Percentiles rank a stretch among this genome's conserved stretches.
These are phyloP conservation scores for Lentithecium fluviatile DNA, from an alignment of 495 filamentous ascomycete genomes.

Conservation along the genomic window DNA sequence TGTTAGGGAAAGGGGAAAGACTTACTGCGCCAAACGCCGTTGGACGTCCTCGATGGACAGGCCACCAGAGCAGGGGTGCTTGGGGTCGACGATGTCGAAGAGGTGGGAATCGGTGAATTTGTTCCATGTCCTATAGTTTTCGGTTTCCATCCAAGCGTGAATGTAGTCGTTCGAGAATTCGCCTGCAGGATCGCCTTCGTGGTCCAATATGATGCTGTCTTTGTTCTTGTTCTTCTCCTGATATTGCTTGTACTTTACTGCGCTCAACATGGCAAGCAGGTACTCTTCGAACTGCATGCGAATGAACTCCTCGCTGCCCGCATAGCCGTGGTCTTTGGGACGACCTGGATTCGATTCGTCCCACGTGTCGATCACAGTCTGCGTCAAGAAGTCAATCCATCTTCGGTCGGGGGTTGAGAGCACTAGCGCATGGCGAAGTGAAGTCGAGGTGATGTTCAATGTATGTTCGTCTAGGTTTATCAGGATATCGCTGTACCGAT, in stretches of 20 bases:
- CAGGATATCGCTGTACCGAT: constrained; percentile 95
- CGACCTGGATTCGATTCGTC: constrained; percentile 82
- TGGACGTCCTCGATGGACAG: constrained; percentile 94
- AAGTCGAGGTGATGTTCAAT: constrained; percentile 77
- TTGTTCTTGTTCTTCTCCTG: constrained; percentile 61
- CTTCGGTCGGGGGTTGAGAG: constrained; percentile 85
- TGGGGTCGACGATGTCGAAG: constrained; percentile 90
- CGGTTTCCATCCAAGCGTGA: constrained; percentile 77
- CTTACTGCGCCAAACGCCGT: constrained; percentile 81
- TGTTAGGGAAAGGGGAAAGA: constrained; percentile 37
- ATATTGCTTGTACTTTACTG: constrained; percentile 85
- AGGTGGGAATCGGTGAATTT: constrained; percentile 77
- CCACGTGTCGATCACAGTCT: constrained; percentile 94
- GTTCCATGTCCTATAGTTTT: constrained; percentile 85
- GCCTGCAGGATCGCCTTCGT: constrained; percentile 77
- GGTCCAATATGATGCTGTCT: constrained; percentile 50
- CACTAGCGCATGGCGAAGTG: constrained; percentile 71
- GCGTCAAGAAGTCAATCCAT: constrained; percentile 95
- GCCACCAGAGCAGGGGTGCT: constrained; percentile 91
- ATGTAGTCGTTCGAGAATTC: constrained; percentile 80
- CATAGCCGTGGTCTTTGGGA: constrained; percentile 91
- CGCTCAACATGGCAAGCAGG: constrained; percentile 80
- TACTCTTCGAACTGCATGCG: constrained; percentile 98
- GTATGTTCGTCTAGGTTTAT: constrained; percentile 93
- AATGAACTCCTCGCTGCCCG: constrained; percentile 97